Percentiles rank a stretch among this genome's conserved stretches.
These are phyloP conservation scores for Narthecium ossifragum DNA, from an alignment of 106 monocot genomes.

Conservation along the genomic window DNA sequence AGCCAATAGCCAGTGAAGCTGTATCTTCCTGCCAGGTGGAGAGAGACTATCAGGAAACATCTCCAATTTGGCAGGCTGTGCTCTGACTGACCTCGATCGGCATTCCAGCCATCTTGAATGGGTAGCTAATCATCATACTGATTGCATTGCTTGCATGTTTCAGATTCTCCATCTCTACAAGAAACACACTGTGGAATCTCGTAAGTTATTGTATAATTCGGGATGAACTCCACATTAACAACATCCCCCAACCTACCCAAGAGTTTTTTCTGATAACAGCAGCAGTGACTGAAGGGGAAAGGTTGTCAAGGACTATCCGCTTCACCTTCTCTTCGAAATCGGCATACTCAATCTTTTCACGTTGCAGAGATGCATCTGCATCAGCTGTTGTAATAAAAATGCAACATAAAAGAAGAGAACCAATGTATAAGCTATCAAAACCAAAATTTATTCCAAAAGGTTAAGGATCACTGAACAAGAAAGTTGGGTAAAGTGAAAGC, in stretches of 20 bases:
- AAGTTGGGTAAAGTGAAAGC: no score
- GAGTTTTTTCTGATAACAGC: constrained; percentile 45
- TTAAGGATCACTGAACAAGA: no score
- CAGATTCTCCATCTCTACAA: constrained; percentile 76
- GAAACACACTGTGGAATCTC: constrained; percentile 58
- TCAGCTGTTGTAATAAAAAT: no score
- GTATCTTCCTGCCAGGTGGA: constrained; percentile 49
- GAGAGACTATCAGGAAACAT: constrained; percentile 75
- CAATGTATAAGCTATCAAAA: no score
- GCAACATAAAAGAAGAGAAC: no score
- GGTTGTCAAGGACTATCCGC: constrained; percentile 65
- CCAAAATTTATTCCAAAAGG: no score
- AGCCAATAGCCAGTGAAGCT: constrained; percentile 50
- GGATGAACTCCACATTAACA: constrained; percentile 44
- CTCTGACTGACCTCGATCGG: constrained; percentile 75
- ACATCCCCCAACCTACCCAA: constrained; percentile 70
- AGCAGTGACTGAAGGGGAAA: constrained; percentile 59
- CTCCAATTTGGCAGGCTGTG: constrained; percentile 35
- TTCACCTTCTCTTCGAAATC: constrained; percentile 80
- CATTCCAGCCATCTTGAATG: constrained; percentile 86
- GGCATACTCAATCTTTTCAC: no score
- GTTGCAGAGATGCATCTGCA: no score
- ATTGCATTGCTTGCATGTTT: constrained; percentile 39
- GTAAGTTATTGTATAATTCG: constrained; percentile 45
- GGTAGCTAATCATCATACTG: constrained; percentile 36